These are phyloP conservation scores for Penicillium sp. DNA, from an alignment of 2,329 filamentous ascomycete genomes.

Conservation along the genomic window DNA sequence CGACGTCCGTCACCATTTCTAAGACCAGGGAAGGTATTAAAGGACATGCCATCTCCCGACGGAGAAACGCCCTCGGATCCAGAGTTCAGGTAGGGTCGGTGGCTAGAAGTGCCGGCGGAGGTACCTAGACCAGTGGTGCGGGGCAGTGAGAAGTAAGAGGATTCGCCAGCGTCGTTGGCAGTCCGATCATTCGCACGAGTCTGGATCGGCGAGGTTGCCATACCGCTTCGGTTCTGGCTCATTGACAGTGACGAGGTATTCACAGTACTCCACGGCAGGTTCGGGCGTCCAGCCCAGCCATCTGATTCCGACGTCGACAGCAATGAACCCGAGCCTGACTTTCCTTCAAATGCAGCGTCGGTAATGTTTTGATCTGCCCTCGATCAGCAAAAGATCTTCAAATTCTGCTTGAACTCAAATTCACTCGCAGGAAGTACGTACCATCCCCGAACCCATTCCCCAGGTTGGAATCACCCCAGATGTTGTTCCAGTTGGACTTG, in stretches of 20 bases:
- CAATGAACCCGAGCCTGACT: constrained; percentile 71
- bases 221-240: constrained; percentile 51
- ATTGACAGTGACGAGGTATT: constrained; percentile 53
- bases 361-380: constrained; percentile 33
- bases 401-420: neutral
- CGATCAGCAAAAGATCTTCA: constrained; percentile 10
- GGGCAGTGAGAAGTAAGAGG: constrained; percentile 52
- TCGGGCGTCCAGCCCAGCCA: constrained; percentile 58
- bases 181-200: constrained; percentile 55
- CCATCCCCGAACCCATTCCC: constrained; percentile 52
- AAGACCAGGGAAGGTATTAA: constrained; percentile 37
- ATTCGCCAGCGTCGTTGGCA: constrained; percentile 49
- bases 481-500: constrained; percentile 52
- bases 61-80: constrained; percentile 40
- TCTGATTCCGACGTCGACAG: constrained; percentile 71
- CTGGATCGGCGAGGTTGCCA: constrained; percentile 62
- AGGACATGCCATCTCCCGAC: constrained; percentile 38
- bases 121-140: constrained; percentile 51
- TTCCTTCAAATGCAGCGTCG: constrained; percentile 52
- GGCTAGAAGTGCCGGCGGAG: constrained; percentile 26
- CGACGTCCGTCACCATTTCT: constrained; percentile 41
- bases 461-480: constrained; percentile 57
- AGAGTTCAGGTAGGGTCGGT: constrained; percentile 41
- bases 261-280: constrained; percentile 62
- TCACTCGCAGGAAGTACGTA: constrained; percentile 30